Evolutionary conservation across 768 basidiomycete species (phyloP), one percentile per base, ranked within the genome.

Genomic region (Tulasnella calospora): DNA sequence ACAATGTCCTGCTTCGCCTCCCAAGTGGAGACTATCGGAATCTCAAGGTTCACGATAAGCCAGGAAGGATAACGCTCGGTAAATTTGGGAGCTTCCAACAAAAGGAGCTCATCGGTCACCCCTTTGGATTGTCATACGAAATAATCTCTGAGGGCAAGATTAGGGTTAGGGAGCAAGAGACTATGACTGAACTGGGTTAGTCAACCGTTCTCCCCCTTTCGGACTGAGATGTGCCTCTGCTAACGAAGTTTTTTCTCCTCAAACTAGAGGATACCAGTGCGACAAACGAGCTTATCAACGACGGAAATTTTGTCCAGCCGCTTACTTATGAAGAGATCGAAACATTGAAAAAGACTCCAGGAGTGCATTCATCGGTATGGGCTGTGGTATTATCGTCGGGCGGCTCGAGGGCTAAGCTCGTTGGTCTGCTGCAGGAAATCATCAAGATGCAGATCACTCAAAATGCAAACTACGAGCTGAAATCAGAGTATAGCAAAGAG

Each of bases 401-500:
- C 15, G 44, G 44, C 44, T 44, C 1, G 44, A 3, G 13, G 17
- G 17, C 44, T 44, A 44, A 44, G 44, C 0, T 44, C 17, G 0
- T 3, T 19, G 44, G 44, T 17, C 15, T 3, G 44, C 10, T 3
- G 1, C 85, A 98, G 92, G 96, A 98, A 82, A 98, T 99, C 74
- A 97, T 99, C 83, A 91, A 93, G 82, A 91, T 88, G 83, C 97
- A 99, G 84, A 97, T 98, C 71, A 95, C 94, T 81, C 90, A 92
- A 82, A 97, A 99, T 82, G 92, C 93, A 40, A 93, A 94, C 81
- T 99, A 93, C 83, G 90, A 91, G 15, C 86, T 99, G 72, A 99
- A 99, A 85, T 99, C 96, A 0, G 98, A 97, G 84, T 99, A 96
- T 84, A 96, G 94, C 85, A 99, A 99, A 85, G 96, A 99, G 82